Base-by-base conservation (phyloP, 2,329 filamentous ascomycete species). In the Aureobasidium sp. region DNA sequence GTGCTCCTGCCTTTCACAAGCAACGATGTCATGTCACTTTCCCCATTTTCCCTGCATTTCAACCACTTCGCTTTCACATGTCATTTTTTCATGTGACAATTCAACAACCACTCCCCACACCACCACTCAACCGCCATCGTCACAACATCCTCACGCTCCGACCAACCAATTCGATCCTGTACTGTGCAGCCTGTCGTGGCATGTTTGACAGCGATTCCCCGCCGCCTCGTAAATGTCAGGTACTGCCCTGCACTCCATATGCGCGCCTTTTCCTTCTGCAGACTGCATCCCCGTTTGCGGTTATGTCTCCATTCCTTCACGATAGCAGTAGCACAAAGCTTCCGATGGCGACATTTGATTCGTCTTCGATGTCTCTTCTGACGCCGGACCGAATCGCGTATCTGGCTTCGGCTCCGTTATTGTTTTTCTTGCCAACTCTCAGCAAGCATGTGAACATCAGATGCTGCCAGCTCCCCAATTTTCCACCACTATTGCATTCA, bases 1-100 rank as follows among this genome's bases (percentile, higher is more conserved):
- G 37, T 57, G 54, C 42, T 58, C 54, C 54, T 58, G 41, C 45
- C 54, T 29, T 27, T 29, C 39, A 21, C 39, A 45, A 57, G 29
- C 53, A 57, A 57, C 53, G 39, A 58, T 58, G 54, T 58, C 54
- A 57, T 44, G 41, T 44, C 21, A 25, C 53, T 44, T 25, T 57
- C 53, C 53, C 53, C 53, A 48, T 37, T 41, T 44, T 58, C 42
- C 54, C 54, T 58, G 54, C 42, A 48, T 58, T 48, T 34, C 13
- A 37, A 37, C 34, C 34, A 10, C 42, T 27, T 37, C 42, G 42
- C 21, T 48, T 48, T 44, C 54, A 47, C 34, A 37, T 37, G 34
- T 41, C 41, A 21, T 21, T 16, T 36, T 32, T 30, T 32, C 30
- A 44, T 42, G 37, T 58, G 54, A 48, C 42, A 58, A 57, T 36